Evolutionary conservation across 345 rosid genomes (phyloP).

Genomic region (Citrus reticulata): DNA sequence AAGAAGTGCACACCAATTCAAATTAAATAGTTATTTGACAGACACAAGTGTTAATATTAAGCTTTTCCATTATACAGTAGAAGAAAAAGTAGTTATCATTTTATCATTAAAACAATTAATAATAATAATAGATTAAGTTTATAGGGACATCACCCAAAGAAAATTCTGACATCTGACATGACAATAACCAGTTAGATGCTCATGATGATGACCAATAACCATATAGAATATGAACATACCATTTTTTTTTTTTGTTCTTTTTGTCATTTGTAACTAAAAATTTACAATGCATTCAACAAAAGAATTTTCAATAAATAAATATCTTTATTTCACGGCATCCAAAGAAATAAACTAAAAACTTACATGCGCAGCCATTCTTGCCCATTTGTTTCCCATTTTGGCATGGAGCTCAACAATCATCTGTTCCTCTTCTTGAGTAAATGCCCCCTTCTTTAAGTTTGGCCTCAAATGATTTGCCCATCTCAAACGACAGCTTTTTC

Average conservation of each 20-base stretch:
- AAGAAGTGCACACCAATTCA: background rate
- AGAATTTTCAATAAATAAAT: background rate
- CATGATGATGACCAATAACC: background rate
- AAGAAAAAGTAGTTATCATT: background rate
- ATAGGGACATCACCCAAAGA: background rate
- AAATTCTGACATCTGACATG: background rate
- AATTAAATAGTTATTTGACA: background rate
- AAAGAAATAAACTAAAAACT: constrained; percentile 24
- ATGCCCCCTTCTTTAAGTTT: constrained; percentile 95
- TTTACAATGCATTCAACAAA: background rate
- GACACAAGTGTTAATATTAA: background rate
- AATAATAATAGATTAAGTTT: background rate
- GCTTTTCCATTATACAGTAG: background rate
- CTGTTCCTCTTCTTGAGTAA: constrained; percentile 87
- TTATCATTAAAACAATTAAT: background rate
- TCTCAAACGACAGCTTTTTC: constrained; percentile 95
- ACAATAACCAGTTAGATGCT: background rate
- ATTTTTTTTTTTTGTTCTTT: background rate
- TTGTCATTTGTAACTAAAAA: background rate
- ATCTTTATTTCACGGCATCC: background rate
- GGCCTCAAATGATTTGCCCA: constrained; percentile 99
- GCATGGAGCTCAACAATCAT: constrained; percentile 87
- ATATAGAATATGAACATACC: background rate
- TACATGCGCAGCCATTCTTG: constrained; percentile 97
- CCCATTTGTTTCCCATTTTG: constrained; percentile 99